Evolutionary conservation across 768 basidiomycete species (phyloP), one percentile per base, ranked within the genome.

Genomic region (Lactifluus hygrophoroides): DNA sequence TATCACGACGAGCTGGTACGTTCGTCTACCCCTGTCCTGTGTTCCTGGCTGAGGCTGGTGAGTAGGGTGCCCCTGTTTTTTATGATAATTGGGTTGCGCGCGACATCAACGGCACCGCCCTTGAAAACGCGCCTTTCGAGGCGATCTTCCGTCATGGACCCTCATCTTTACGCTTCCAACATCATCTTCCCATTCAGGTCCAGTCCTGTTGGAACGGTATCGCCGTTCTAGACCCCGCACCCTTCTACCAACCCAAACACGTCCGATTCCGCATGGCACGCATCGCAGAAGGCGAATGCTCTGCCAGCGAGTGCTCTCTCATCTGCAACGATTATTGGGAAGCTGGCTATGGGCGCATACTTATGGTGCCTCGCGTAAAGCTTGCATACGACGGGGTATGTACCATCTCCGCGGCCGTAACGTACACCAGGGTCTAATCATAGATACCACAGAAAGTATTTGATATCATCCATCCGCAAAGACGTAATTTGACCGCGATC

Each of bases 311-410:
- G 73, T 99, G 96, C 74, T 88, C 85, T 72, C 76, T 99, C 57
- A 94, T 99, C 64, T 96, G 94, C 76, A 99, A 98, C 71, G 95
- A 98, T 73, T 98, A 97, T 70, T 97, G 94, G 93, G 83, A 87
- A 62, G 84, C 90, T 0, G 95, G 96, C 1, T 98, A 94, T 69
- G 96, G 96, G 3, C 77, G 96, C 55, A 95, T 99, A 64, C 80
- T 99, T 75, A 99, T 97, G 94, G 93, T 97, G 0, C 94, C 95
- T 0, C 77, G 95, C 40, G 95, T 98, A 37, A 96, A 97, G 69
- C 75, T 98, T 48, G 96, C 96, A 1, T 98, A 99, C 68, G 95
- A 98, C 72, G 78, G 80, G 67, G 91, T 89, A 61, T 50, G 30
- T 34, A 21, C 21, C 19, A 23, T 28, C 27, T 32, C 37, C 19